phyloP scores from a whole-genome alignment of 2,329 filamentous ascomycete species.

The Talaromyces piceae region DNA sequence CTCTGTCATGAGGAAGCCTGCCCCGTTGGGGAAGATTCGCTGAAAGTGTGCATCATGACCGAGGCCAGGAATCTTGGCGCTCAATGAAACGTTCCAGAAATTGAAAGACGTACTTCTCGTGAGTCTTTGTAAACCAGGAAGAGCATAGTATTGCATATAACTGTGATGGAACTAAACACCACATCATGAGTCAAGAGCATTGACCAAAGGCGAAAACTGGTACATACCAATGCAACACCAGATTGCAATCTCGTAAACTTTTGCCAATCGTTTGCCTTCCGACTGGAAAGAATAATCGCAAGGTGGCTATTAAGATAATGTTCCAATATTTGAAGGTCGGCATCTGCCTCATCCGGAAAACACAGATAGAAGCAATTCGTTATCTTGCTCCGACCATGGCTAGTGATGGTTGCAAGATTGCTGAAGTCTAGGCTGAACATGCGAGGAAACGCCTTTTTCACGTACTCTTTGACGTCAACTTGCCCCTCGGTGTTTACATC shows the following conservation, averaged over 20 bases:
- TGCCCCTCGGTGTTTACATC: slow-evolving; percentile 4
- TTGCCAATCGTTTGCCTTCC: slow-evolving; percentile 26
- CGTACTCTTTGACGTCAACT: slow-evolving; percentile 11
- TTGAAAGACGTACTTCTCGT: slow-evolving; percentile 17
- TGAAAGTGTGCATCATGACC: slow-evolving; percentile 21
- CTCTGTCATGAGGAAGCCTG: slow-evolving; percentile 34
- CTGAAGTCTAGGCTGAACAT: slow-evolving; percentile 20
- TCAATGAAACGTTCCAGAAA: slow-evolving; percentile 30
- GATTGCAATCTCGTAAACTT: slow-evolving; percentile 23
- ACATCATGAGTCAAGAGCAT: neutral
- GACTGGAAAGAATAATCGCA: slow-evolving; percentile 23
- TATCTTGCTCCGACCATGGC: slow-evolving; percentile 9
- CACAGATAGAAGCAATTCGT: slow-evolving; percentile 28
- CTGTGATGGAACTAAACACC: slow-evolving; percentile 29
- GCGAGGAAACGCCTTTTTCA: slow-evolving; percentile 9
- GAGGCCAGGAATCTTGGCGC: slow-evolving; percentile 18
- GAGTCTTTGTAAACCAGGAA: slow-evolving; percentile 21
- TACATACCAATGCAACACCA: slow-evolving; percentile 31
- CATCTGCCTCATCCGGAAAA: slow-evolving; percentile 20
- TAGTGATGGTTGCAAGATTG: slow-evolving; percentile 19
- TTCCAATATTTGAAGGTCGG: slow-evolving; percentile 21
- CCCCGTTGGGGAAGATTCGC: slow-evolving; percentile 32
- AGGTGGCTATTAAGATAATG: slow-evolving; percentile 20
- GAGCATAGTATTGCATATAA: slow-evolving; percentile 22
- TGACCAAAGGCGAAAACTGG: neutral